Percentiles rank a stretch among this genome's conserved stretches.
phyloP scores from a whole-genome alignment of 176 grass and related monocot species.

The Secale cereale region DNA sequence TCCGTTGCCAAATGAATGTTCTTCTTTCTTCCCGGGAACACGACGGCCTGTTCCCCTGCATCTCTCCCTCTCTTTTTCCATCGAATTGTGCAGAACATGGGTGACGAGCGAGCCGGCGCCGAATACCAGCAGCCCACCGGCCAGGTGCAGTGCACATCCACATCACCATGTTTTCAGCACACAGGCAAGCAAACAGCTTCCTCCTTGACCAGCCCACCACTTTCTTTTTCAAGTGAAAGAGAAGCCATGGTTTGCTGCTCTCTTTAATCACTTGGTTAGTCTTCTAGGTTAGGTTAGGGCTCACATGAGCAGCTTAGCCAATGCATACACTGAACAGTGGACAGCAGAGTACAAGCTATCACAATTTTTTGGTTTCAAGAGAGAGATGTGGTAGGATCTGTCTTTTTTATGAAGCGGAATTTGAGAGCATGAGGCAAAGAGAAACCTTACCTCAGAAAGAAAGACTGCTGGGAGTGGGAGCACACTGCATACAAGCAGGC shows the following conservation, averaged over 20 bases:
- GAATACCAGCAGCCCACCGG: not conserved
- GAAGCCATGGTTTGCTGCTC: not conserved
- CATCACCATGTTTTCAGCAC: not conserved
- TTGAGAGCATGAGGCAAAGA: not conserved
- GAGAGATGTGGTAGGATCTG: not conserved
- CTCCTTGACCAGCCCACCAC: not conserved
- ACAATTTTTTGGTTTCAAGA: not conserved
- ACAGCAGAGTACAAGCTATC: not conserved
- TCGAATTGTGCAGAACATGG: not conserved
- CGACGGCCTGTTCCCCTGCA: constrained; percentile 6
- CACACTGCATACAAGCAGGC: no score
- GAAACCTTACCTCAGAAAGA: no score
- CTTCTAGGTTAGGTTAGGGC: not conserved
- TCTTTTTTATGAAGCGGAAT: not conserved
- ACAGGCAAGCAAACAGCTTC: not conserved
- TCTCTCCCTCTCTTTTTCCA: not conserved
- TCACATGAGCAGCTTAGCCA: not conserved
- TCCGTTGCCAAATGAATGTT: constrained; percentile 3
- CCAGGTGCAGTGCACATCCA: not conserved
- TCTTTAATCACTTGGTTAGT: not conserved
- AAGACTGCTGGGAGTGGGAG: no score
- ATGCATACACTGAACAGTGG: not conserved
- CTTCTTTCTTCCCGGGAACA: constrained; percentile 12
- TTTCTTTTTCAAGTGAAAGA: not conserved
- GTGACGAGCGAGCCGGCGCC: not conserved